Base-by-base conservation (phyloP, 352 stramenopile genomes). In the Halophytophthora polymorphica region DNA sequence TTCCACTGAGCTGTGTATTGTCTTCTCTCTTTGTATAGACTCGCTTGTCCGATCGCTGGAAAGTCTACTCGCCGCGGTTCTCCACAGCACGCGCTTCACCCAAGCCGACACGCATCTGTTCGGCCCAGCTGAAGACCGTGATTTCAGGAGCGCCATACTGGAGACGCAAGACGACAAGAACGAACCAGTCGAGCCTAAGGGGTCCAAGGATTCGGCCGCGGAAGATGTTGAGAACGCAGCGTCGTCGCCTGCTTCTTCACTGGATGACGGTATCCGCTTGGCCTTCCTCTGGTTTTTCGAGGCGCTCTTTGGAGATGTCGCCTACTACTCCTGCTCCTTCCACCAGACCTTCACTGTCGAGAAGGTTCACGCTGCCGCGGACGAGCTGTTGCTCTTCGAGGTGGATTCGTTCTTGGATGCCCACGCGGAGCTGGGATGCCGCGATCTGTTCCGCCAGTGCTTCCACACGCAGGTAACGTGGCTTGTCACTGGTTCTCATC, bases 391-490 rank as follows among this genome's bases (percentile, higher is more conserved):
- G 28, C 56, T 86, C 15, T 86, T 88, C 28, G 77, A 88, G 23
- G 66, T 70, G 8, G 77, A 88, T 40, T 69, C 71, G 2, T 87
- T 83, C 35, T 45, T 88, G 25, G 73, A 86, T 13, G 71, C 71
- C 29, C 71, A 83, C 45, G 83, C 73, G 6, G 81, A 87, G 45
- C 50, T 91, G 8, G 81, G 81, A 10, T 91, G 81, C 23, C 77
- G 81, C 35, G 81, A 91, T 31, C 83, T 91, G 53, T 91, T 91
- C 33, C 77, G 81, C 31, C 81, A 91, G 23, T 74, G 69, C 25
- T 91, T 91, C 39, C 71, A 85, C 40, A 83, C 81, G 2, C 53
- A 88, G 73, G 80, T 91, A 46, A 51, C 34, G 23, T 31, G 25
- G 25, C 8, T 31, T 8, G 8, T 4, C 25, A 31, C 25, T 31